Percentiles rank a stretch among this genome's conserved stretches.
These are phyloP conservation scores for Rhodotorula graminis DNA, from an alignment of 768 basidiomycete species.

Conservation along the genomic window DNA sequence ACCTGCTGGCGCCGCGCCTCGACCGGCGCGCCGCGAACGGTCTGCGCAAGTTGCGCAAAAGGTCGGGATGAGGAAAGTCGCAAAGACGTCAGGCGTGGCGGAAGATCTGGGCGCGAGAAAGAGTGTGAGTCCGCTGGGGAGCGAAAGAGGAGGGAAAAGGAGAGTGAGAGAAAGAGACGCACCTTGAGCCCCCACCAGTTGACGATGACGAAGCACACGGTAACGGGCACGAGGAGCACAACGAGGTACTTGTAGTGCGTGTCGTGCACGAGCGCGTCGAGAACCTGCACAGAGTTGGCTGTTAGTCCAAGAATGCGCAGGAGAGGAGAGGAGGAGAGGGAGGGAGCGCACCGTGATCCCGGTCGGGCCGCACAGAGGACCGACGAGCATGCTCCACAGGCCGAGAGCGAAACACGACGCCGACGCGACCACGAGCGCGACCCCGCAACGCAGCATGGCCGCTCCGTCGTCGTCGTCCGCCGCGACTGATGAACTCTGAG, in stretches of 20 bases:
- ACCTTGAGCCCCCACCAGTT: slow-evolving; percentile 76
- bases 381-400: slow-evolving; percentile 32
- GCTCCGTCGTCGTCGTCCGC: neutral
- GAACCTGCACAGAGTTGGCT: slow-evolving; percentile 50
- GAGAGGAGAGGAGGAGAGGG: neutral
- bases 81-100: slow-evolving; percentile 22
- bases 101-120: slow-evolving; percentile 25
- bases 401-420: neutral
- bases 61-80: no score
- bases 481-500: no score
- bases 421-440: slow-evolving; percentile 4
- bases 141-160: no score
- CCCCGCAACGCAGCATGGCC: slow-evolving; percentile 26
- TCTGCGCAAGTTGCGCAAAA: no score
- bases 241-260: slow-evolving; percentile 85
- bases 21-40: no score
- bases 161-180: neutral
- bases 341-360: neutral
- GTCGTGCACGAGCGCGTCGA: slow-evolving; percentile 64
- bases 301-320: no score
- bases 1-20: no score
- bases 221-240: slow-evolving; percentile 72
- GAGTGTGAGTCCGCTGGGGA: no score
- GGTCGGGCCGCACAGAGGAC: neutral
- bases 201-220: slow-evolving; percentile 84